Conservation (phyloP, 768 basidiomycete genomes). For the Serendipita indica region DNA sequence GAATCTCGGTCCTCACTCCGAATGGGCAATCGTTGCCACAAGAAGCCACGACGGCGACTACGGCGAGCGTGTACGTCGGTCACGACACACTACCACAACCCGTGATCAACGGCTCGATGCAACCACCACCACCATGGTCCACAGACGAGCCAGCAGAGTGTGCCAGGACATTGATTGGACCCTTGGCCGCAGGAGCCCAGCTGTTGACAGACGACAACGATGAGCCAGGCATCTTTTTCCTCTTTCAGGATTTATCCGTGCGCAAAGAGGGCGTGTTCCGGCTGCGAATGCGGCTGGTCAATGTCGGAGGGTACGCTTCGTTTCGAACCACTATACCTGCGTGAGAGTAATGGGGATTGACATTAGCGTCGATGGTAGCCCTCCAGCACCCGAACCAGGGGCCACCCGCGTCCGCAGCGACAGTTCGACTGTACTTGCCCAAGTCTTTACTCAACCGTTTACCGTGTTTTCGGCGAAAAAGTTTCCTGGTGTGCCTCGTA, state of each 20-base stretch:
- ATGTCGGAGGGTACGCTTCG: slow-evolving; percentile 71
- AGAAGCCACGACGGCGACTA: background rate
- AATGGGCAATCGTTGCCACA: background rate
- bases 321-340: too few relatives aligned
- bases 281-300: slow-evolving; percentile 74
- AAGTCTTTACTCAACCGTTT: slow-evolving; percentile 71
- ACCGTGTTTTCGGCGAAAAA: slow-evolving; percentile 84
- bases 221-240: slow-evolving; percentile 80
- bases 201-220: slow-evolving; percentile 74
- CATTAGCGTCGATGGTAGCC: too few relatives aligned
- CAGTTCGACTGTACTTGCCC: slow-evolving; percentile 64
- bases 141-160: slow-evolving; percentile 24
- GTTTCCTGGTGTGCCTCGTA: slow-evolving; percentile 88
- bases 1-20: too few relatives aligned
- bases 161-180: slow-evolving; percentile 81
- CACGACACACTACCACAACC: background rate
- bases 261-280: slow-evolving; percentile 72
- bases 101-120: background rate
- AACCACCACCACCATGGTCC: slow-evolving; percentile 9
- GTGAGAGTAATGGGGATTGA: background rate
- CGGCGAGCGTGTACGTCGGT: background rate
- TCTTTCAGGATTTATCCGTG: slow-evolving; percentile 88
- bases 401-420: slow-evolving; percentile 50
- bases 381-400: slow-evolving; percentile 58
- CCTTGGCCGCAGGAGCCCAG: slow-evolving; percentile 74